A percentile compares a stretch with the other conserved stretches of the same genome.
Conservation (phyloP, 495 filamentous ascomycete genomes). For the Chaetomidium leptoderma region DNA sequence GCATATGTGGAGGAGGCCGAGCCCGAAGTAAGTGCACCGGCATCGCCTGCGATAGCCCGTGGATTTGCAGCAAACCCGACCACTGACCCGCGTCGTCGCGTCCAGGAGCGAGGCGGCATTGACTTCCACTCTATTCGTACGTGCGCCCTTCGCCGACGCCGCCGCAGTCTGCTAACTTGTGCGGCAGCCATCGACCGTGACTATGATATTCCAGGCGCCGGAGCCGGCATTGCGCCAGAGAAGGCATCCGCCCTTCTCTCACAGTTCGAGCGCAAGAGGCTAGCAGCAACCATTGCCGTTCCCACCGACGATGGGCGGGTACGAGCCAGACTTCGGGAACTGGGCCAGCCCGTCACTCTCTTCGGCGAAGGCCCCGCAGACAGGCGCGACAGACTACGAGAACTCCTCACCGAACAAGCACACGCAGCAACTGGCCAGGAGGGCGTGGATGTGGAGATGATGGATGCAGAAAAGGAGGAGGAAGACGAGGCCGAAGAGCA, state of each 20-base stretch:
- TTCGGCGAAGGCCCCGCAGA: conserved; percentile 91
- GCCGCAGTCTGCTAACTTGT: conserved; percentile 8
- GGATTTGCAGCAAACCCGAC: conserved; percentile 30
- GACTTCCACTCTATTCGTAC: conserved; percentile 76
- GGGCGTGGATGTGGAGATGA: conserved; percentile 56
- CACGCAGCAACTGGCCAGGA: conserved; percentile 61
- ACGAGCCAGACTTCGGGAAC: conserved; percentile 69
- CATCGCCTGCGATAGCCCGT: conserved; percentile 9
- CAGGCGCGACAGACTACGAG: conserved; percentile 79
- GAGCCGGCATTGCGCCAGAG: conserved; percentile 75
- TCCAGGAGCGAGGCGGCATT: conserved; percentile 63
- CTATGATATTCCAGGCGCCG: conserved; percentile 69
- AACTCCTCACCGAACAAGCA: conserved; percentile 67
- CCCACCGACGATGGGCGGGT: conserved; percentile 92
- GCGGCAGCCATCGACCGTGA: conserved; percentile 72
- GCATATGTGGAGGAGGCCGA: conserved; percentile 91
- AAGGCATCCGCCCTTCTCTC: conserved; percentile 82
- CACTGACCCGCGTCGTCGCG: conserved; percentile 30
- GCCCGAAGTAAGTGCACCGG: conserved; percentile 57
- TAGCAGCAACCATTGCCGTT: conserved; percentile 86
- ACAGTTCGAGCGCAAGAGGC: conserved; percentile 84
- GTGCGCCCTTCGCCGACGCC: conserved; percentile 26
- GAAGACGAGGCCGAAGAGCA: conserved; percentile 63
- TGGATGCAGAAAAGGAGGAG: conserved; percentile 63
- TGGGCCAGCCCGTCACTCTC: conserved; percentile 88